Evolutionary conservation across 352 stramenopile genomes (phyloP), one percentile per base, ranked within the genome.

Genomic region (Pseudoperonospora humuli): DNA sequence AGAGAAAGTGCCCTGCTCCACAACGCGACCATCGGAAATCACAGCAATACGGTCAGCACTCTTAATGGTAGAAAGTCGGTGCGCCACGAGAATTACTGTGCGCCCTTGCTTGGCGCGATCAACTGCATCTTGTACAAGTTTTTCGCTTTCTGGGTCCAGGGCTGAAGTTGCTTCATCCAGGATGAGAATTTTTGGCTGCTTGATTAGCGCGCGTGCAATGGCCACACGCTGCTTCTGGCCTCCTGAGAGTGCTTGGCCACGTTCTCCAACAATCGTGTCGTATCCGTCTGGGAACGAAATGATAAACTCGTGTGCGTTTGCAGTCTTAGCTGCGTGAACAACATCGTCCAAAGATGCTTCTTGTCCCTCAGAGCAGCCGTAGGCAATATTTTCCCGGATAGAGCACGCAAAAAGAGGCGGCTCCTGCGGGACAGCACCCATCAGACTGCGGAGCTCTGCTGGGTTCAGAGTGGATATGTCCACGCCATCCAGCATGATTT

Each of bases 31-130:
- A 28, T 95, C 64, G 18, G 89, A 74, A 33, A 97, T 82, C 5
- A 97, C 87, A 52, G 91, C 66, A 52, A 97, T 97, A 42, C 85
- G 67, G 44, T 97, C 89, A 3, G 84, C 84, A 35, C 84, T 86
- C 61, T 90, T 83, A 61, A 97, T 95, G 11, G 91, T 97, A 33
- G 84, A 87, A 23, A 98, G 58, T 19, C 97, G 78, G 60, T 99
- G 97, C 10, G 97, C 96, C 55, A 99, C 97, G 11, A 98, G 72
- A 29, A 99, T 70, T 25, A 96, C 88, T 0, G 96, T 99, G n/a
- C 94, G 75, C 32, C 86, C 75, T 29, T 70, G 63, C 53, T 93
- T 88, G 54, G 76, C 66, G 32, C 73, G 70, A 54, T 84, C 59
- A 7, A 91, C 63, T 5, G 80, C 75, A n/a, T 82, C 76, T 49